phyloP scores from a whole-genome alignment of 2,329 filamentous ascomycete species.

The Cladosporium sp. region DNA sequence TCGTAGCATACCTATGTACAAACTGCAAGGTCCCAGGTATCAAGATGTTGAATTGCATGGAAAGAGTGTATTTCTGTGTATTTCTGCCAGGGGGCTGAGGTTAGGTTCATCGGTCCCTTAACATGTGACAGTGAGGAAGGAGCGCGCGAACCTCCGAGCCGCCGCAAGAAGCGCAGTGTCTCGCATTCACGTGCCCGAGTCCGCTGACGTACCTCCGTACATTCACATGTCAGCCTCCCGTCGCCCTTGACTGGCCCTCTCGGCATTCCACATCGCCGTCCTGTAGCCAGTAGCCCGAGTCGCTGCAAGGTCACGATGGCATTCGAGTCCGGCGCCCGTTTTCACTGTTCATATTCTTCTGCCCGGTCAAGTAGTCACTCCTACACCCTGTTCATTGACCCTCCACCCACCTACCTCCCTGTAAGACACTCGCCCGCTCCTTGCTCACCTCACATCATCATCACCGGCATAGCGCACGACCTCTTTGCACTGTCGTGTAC shows the following conservation, averaged over 20 bases:
- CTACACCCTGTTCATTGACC: neutral
- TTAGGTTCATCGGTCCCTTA: neutral
- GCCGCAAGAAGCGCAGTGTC: neutral
- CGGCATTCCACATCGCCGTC: conserved; percentile 6
- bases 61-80: neutral
- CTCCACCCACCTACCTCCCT: neutral
- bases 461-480: neutral
- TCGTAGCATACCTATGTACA: neutral
- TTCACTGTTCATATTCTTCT: neutral
- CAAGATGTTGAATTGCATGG: neutral
- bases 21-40: neutral
- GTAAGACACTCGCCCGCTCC: neutral
- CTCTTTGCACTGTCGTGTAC: neutral
- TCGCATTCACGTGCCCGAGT: neutral
- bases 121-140: neutral
- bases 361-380: neutral
- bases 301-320: conserved; percentile 16
- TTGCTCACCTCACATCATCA: neutral
- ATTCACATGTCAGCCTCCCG: conserved; percentile 15
- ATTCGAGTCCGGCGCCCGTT: conserved; percentile 6
- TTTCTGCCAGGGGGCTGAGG: neutral
- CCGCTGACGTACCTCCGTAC: neutral
- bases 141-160: neutral
- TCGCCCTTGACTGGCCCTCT: conserved; percentile 6
- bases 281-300: neutral